Conservation (phyloP, 2,329 filamentous ascomycete genomes). For the Penicillium sp. region DNA sequence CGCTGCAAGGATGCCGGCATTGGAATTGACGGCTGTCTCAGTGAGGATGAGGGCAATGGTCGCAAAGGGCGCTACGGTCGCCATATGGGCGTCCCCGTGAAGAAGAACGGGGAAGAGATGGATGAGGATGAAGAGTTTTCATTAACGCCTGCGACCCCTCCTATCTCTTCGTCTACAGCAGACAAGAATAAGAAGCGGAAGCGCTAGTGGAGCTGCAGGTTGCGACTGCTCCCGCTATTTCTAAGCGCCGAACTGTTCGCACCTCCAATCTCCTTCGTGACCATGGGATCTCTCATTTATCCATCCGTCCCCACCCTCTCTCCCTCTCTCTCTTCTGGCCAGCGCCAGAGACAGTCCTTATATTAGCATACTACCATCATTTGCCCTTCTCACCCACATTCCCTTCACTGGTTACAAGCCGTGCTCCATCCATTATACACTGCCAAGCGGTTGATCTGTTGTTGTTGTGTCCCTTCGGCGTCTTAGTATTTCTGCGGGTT, state of each 20-base stretch:
- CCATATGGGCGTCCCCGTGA: slow-evolving; percentile 66
- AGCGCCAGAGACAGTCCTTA: slow-evolving; percentile 22
- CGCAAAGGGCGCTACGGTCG: slow-evolving; percentile 87
- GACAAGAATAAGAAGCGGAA: slow-evolving; percentile 71
- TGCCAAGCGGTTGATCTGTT: slow-evolving; percentile 27
- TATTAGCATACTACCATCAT: slow-evolving; percentile 7
- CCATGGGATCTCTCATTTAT: slow-evolving; percentile 6
- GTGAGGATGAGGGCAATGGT: slow-evolving; percentile 96
- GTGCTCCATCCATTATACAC: slow-evolving; percentile 21
- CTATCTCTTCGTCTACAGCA: slow-evolving; percentile 33
- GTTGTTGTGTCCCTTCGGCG: slow-evolving; percentile 19
- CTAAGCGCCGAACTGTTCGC: slow-evolving; percentile 2
- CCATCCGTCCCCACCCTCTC: slow-evolving; percentile 6
- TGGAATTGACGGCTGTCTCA: slow-evolving; percentile 88
- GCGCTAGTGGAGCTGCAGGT: slow-evolving; percentile 43
- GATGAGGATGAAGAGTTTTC: slow-evolving; percentile 57
- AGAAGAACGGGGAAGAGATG: slow-evolving; percentile 49
- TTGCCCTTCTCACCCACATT: slow-evolving; percentile 16
- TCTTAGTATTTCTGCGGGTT: slow-evolving; percentile 18
- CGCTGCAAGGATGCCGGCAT: slow-evolving; percentile 96
- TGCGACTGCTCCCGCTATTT: slow-evolving; percentile 4
- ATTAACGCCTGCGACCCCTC: slow-evolving; percentile 32
- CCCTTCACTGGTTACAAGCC: slow-evolving; percentile 16
- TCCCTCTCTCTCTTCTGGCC: slow-evolving; percentile 13
- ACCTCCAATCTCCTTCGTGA: not conserved